phyloP scores from a whole-genome alignment of 2,329 filamentous ascomycete genomes.

The Nigrospora sphaerica region DNA sequence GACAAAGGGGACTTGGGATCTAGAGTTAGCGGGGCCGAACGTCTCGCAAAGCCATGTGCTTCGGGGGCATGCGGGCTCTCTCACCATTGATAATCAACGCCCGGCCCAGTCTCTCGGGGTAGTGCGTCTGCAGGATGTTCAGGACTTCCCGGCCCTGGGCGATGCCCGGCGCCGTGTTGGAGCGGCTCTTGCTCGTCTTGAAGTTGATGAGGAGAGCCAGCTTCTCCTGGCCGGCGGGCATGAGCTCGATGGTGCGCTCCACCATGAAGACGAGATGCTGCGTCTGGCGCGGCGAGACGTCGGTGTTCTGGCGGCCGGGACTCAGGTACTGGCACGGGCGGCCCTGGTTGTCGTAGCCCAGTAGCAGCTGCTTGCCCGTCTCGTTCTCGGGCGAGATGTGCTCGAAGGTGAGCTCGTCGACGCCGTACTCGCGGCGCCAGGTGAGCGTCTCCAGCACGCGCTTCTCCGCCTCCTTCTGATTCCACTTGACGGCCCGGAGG shows the following conservation, averaged over 20 bases:
- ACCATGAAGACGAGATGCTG: constrained; percentile 96
- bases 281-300: constrained; percentile 76
- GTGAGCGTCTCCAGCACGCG: constrained; percentile 74
- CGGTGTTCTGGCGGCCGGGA: constrained; percentile 88
- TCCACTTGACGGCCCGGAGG: constrained; percentile 90
- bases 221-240: constrained; percentile 81
- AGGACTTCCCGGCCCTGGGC: constrained; percentile 77
- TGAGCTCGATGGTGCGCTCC: constrained; percentile 80
- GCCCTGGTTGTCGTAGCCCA: constrained; percentile 79
- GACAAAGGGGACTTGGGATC: constrained; percentile 69
- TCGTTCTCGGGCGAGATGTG: constrained; percentile 92
- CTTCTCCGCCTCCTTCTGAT: constrained; percentile 64
- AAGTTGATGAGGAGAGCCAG: constrained; percentile 88
- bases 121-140: constrained; percentile 88
- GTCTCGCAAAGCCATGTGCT: too few relatives aligned
- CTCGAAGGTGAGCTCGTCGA: constrained; percentile 71
- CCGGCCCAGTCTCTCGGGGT: constrained; percentile 83
- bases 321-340: constrained; percentile 89
- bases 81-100: constrained; percentile 84
- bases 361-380: constrained; percentile 87
- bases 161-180: constrained; percentile 66
- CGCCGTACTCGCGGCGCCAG: constrained; percentile 88
- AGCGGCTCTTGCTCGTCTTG: constrained; percentile 67
- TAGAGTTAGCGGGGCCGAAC: constrained; percentile 5
- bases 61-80: constrained; percentile 12